phyloP scores from a whole-genome alignment of 1,284 basidiomycete genomes.

The Ustilago tritici region DNA sequence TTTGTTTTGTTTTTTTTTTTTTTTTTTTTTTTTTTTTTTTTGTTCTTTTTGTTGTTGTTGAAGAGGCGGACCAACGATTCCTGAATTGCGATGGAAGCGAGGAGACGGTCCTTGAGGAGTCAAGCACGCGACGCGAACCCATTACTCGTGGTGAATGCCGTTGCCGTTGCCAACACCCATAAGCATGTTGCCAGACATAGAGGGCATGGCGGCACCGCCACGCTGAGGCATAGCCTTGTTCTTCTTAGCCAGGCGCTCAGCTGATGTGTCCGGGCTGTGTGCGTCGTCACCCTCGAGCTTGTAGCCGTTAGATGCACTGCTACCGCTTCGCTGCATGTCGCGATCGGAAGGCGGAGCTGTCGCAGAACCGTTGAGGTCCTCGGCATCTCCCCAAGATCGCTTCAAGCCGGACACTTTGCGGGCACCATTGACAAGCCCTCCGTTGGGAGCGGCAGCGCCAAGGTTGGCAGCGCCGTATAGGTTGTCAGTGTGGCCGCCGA shows the following conservation, averaged over 20 bases:
- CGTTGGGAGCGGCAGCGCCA: constrained; percentile 32
- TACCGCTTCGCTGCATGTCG: constrained; percentile 55
- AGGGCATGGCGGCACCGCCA: constrained; percentile 32
- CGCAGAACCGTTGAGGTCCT: constrained; percentile 45
- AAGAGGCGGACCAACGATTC: not conserved
- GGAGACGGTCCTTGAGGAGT: not conserved
- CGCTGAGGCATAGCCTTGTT: constrained; percentile 44
- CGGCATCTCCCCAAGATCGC: constrained; percentile 51
- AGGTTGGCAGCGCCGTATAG: constrained; percentile 45
- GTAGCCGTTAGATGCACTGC: constrained; percentile 45
- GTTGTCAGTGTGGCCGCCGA: constrained; percentile 43
- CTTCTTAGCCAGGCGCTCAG: constrained; percentile 47
- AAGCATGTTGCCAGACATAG: constrained; percentile 46
- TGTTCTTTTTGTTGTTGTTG: no score
- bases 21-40: not conserved
- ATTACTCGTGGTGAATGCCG: constrained; percentile 45
- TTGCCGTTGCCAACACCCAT: constrained; percentile 49
- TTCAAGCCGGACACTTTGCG: constrained; percentile 55
- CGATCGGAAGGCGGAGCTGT: constrained; percentile 47
- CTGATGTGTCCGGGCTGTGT: constrained; percentile 49
- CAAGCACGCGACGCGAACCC: not conserved
- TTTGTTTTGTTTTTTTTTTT: not conserved
- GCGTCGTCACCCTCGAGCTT: constrained; percentile 49
- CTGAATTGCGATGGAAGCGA: not conserved
- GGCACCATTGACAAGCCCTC: constrained; percentile 37